These are phyloP conservation scores for Naganishia vaughanmartiniae DNA, from an alignment of 768 basidiomycete genomes.

Conservation along the genomic window DNA sequence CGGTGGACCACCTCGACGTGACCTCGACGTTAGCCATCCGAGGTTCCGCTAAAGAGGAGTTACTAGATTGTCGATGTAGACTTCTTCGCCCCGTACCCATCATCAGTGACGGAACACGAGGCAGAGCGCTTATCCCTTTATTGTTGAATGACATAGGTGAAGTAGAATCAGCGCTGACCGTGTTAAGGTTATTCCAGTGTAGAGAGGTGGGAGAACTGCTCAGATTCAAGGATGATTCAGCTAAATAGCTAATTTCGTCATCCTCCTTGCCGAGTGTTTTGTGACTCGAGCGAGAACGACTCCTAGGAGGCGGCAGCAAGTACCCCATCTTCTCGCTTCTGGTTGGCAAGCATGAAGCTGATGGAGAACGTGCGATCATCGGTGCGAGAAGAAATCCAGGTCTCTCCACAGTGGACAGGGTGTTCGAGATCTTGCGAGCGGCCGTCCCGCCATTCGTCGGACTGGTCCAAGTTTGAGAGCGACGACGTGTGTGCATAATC, in stretches of 20 bases:
- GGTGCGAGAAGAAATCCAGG: background rate
- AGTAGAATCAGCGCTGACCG: background rate
- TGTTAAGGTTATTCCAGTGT: no score
- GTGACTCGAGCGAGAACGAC: background rate
- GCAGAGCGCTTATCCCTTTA: background rate
- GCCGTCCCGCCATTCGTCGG: background rate
- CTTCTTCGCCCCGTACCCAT: background rate
- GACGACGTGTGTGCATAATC: background rate
- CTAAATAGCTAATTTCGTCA: slow-evolving; percentile 7
- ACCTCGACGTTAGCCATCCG: slow-evolving; percentile 9
- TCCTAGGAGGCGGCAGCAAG: slow-evolving; percentile 1
- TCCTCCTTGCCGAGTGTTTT: background rate
- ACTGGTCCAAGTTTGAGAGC: slow-evolving; percentile 17
- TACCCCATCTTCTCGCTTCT: background rate
- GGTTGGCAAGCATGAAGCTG: background rate
- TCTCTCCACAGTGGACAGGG: background rate
- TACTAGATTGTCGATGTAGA: background rate
- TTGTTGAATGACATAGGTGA: background rate
- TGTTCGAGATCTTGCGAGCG: background rate
- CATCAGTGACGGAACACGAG: background rate
- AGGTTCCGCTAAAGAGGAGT: slow-evolving; percentile 6
- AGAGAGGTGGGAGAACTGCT: slow-evolving; percentile 1
- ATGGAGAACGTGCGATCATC: slow-evolving; percentile 8
- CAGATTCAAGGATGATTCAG: background rate
- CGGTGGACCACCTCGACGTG: background rate